Evolutionary conservation across 228 moss, liverwort and hornwort species (phyloP), one percentile per base, ranked within the genome.

Genomic region (Sphagnum fallax): DNA sequence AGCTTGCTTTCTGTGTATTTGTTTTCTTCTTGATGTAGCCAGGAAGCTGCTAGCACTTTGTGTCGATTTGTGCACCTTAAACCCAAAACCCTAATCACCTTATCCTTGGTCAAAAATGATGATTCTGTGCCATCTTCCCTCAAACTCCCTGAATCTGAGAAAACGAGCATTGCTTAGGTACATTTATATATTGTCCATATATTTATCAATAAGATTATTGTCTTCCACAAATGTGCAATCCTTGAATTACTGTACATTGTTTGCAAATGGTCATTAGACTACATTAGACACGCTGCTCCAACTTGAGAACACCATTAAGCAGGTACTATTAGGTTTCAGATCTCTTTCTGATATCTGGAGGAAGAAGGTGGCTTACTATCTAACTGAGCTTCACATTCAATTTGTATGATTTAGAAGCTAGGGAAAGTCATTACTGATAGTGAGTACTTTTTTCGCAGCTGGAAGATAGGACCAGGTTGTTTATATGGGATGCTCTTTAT

Each of bases 401-500:
- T 32, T 32, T 32, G 32, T 0, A 32, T 32, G 32, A 32, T 1
- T 32, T 32, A 32, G 32, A 32, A 32, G 32, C 32, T 32, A 32
- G 32, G 32, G 32, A 32, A 32, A 32, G 32, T 32, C 32, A 32
- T 32, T 32, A 32, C 32, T 32, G 32, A 32, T 32, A 32, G 32
- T 32, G 32, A 32, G 32, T 32, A 32, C 32, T 32, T 32, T 32
- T 60, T 71, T 67, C 51, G 77, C 90, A 98, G 98, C 77, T 94
- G 82, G 89, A 94, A 70, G 70, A 85, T 64, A 75, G 76, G 65
- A 94, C 98, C 67, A 85, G 90, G 74, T 70, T 98, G 70, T 84
- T 82, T 72, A 90, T 98, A 66, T 82, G 98, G 66, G 89, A 98
- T 71, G 93, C 94, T 15, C 77, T 98, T n/a, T 98, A 88, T 55